phyloP scores from a whole-genome alignment of 2,329 filamentous ascomycete species.

The Cladobotryum protrusum region DNA sequence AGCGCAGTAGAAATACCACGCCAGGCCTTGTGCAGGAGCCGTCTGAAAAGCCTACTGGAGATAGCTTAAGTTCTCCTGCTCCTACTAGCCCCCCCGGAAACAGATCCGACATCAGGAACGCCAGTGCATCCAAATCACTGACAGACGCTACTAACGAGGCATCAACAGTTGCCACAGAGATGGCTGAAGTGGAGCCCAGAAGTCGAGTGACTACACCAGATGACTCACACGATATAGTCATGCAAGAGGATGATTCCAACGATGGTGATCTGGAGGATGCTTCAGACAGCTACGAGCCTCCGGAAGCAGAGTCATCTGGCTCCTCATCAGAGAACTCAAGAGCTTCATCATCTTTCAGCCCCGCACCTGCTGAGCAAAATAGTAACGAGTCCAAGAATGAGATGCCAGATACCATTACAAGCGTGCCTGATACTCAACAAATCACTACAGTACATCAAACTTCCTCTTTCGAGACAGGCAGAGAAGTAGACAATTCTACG shows the following conservation, averaged over 20 bases:
- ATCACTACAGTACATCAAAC: conserved; percentile 25
- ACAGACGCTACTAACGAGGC: neutral
- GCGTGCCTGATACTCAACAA: conserved; percentile 20
- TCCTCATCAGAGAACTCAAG: neutral
- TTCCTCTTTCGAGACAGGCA: conserved; percentile 20
- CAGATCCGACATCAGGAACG: neutral
- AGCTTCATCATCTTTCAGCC: conserved; percentile 8
- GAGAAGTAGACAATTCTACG: conserved; percentile 37
- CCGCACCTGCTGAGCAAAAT: conserved; percentile 15
- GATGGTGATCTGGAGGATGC: conserved; percentile 31
- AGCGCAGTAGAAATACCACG: neutral
- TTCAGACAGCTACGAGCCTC: conserved; percentile 53
- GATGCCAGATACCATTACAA: conserved; percentile 18
- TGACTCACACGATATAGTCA: conserved; percentile 3
- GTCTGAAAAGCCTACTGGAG: neutral
- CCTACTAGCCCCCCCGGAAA: too few species aligned
- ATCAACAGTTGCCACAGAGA: neutral
- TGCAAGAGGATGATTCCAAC: conserved; percentile 25
- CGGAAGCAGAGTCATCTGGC: conserved; percentile 28
- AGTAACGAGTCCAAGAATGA: conserved; percentile 22
- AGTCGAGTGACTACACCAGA: neutral
- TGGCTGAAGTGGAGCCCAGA: neutral
- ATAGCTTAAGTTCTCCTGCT: too few species aligned
- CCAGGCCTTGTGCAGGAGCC: neutral
- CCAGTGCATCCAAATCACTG: too few species aligned